phyloP scores from a whole-genome alignment of 2,329 filamentous ascomycete genomes.

The Phyllosticta citriasiana region DNA sequence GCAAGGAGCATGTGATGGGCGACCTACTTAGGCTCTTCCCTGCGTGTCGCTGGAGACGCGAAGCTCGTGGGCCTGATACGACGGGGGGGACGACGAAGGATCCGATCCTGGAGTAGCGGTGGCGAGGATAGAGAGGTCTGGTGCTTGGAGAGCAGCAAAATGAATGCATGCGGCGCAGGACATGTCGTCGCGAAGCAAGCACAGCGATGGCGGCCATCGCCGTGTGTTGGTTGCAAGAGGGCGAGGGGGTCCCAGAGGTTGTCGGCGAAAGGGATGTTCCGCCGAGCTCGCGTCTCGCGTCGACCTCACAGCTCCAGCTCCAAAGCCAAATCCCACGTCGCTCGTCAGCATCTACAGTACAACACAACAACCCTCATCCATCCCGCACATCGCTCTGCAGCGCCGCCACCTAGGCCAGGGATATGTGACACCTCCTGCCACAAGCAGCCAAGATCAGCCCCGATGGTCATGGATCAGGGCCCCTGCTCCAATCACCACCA shows the following conservation, averaged over 20 bases:
- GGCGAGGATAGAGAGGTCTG: not conserved
- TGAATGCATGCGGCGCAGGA: not conserved
- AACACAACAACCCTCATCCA: constrained; percentile 1
- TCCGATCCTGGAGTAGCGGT: constrained; percentile 8
- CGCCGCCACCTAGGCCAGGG: constrained; percentile 8
- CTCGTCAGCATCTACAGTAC: not conserved
- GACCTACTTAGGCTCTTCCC: not conserved
- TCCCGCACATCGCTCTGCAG: constrained; percentile 7
- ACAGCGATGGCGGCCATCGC: not conserved
- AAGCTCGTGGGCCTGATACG: constrained; percentile 1
- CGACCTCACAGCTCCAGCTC: not conserved
- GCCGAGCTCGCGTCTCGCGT: not conserved
- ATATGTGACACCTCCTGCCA: constrained; percentile 7
- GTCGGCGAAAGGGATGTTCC: constrained; percentile 8
- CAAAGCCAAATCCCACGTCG: not conserved
- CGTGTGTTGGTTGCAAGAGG: not conserved
- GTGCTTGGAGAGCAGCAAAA: not conserved
- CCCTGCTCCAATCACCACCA: constrained; percentile 6
- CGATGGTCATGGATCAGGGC: not conserved
- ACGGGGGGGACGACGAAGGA: constrained; percentile 1
- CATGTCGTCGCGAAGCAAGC: not conserved
- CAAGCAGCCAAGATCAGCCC: constrained; percentile 4
- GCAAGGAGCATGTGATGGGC: constrained; percentile 1
- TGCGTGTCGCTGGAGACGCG: not conserved
- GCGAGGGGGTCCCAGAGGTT: not conserved